Conservation (phyloP, 495 filamentous ascomycete species). For the Aspergillus conjunctus region DNA sequence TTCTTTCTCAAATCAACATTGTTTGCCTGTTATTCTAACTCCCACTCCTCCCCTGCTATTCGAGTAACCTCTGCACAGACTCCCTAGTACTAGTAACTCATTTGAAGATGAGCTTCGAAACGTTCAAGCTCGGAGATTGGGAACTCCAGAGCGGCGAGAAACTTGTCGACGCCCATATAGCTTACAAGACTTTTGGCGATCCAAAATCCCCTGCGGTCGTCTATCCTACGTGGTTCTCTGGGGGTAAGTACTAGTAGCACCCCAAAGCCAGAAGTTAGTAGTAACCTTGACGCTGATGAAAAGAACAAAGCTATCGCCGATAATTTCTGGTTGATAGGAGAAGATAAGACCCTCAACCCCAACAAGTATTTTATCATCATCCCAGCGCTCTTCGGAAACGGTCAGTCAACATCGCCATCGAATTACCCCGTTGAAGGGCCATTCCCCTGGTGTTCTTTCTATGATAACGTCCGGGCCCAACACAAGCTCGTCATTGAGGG, state of each 20-base stretch:
- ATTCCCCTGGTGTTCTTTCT: slow-evolving; percentile 64
- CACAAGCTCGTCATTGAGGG: slow-evolving; percentile 64
- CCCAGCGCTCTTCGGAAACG: slow-evolving; percentile 71
- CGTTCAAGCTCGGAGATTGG: slow-evolving; percentile 62
- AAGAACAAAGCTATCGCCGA: slow-evolving; percentile 52
- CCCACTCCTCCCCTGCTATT: no score
- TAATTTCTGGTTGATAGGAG: slow-evolving; percentile 67
- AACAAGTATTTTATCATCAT: slow-evolving; percentile 70
- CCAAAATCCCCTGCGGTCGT: slow-evolving; percentile 63
- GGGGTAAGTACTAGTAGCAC: slow-evolving; percentile 53
- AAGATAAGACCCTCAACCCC: slow-evolving; percentile 61
- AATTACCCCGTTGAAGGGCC: slow-evolving; percentile 55
- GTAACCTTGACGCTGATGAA: background rate
- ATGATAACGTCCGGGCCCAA: slow-evolving; percentile 72
- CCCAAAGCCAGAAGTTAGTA: background rate
- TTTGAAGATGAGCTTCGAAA: slow-evolving; percentile 48
- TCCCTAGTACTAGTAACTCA: background rate
- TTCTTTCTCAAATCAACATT: background rate
- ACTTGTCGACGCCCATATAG: slow-evolving; percentile 60
- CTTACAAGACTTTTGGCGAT: slow-evolving; percentile 72
- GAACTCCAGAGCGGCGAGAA: slow-evolving; percentile 60
- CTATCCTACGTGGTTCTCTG: slow-evolving; percentile 73
- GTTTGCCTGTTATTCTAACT: background rate
- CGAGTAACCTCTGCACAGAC: background rate
- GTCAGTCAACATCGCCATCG: slow-evolving; percentile 71